phyloP scores from a whole-genome alignment of 495 filamentous ascomycete species.

The Tuber aestivum region DNA sequence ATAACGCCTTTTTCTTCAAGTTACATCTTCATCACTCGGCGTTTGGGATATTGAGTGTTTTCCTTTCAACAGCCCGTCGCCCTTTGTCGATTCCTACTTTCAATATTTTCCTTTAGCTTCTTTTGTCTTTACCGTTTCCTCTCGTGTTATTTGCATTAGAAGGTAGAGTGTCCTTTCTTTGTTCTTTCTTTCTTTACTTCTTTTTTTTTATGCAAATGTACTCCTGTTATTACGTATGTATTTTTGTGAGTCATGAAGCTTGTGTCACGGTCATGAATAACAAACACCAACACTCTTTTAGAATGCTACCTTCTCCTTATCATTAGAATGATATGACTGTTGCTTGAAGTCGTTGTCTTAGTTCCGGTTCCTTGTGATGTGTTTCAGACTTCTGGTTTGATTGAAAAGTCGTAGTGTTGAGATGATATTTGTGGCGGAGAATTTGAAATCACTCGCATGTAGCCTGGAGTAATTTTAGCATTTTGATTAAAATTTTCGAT shows the following conservation, averaged over 20 bases:
- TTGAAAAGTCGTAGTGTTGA: neutral
- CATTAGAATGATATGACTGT: neutral
- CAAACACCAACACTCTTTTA: neutral
- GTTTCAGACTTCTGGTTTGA: neutral
- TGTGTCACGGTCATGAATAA: neutral
- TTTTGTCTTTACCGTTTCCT: neutral
- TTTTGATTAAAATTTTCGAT: neutral
- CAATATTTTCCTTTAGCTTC: neutral
- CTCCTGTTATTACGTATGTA: neutral
- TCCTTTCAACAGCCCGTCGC: neutral
- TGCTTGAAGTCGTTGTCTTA: neutral
- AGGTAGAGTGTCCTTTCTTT: neutral
- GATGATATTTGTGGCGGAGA: neutral
- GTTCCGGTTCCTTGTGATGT: neutral
- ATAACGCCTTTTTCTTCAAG: neutral
- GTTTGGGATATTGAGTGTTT: neutral
- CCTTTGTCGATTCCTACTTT: neutral
- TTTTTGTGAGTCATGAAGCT: neutral
- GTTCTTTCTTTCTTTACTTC: neutral
- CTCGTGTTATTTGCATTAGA: neutral
- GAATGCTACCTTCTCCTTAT: neutral
- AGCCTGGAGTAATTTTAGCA: neutral
- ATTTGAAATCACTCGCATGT: neutral
- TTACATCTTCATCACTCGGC: neutral
- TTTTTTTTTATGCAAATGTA: neutral